Percentiles rank a stretch among this genome's conserved stretches.
Evolutionary conservation across 129 eudicot genomes (phyloP).

Genomic region (Arctium minus): DNA sequence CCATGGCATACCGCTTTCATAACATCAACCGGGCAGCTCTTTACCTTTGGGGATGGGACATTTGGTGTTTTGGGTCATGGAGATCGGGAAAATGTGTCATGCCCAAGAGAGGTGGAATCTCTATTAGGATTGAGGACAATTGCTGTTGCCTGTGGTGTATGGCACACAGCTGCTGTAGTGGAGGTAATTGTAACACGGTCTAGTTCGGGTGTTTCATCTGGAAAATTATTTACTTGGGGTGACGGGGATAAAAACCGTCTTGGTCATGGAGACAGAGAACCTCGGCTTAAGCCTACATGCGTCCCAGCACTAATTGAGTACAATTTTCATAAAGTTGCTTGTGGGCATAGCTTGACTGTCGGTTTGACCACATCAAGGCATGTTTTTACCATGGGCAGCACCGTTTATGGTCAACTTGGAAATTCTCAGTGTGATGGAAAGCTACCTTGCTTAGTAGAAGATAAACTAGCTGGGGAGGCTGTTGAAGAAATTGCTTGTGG

Average conservation of each 20-base stretch:
- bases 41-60: constrained; percentile 96
- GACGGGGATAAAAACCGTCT: constrained; percentile 98
- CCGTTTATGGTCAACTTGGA: constrained; percentile 97
- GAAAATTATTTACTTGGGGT: constrained; percentile 96
- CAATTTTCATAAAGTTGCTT: constrained; percentile 86
- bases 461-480: constrained; percentile 59
- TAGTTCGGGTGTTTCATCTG: constrained; percentile 75
- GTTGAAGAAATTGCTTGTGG: constrained; percentile 95
- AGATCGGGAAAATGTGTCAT: constrained; percentile 54
- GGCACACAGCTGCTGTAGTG: constrained; percentile 99
- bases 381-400: constrained; percentile 96
- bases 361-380: constrained; percentile 83
- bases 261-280: constrained; percentile 95
- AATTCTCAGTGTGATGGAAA: constrained; percentile 89
- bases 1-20: constrained; percentile 97
- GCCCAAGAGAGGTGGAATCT: constrained; percentile 85
- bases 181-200: constrained; percentile 92
- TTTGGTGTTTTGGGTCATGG: constrained; percentile 97
- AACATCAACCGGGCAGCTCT: constrained; percentile 84
- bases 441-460: constrained; percentile 80
- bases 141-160: constrained; percentile 96
- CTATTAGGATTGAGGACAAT: constrained; percentile 79
- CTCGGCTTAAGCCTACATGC: constrained; percentile 86
- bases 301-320: constrained; percentile 80
- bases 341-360: constrained; percentile 96